phyloP scores from a whole-genome alignment of 257 asterid species.

The Cordia subcordata region DNA sequence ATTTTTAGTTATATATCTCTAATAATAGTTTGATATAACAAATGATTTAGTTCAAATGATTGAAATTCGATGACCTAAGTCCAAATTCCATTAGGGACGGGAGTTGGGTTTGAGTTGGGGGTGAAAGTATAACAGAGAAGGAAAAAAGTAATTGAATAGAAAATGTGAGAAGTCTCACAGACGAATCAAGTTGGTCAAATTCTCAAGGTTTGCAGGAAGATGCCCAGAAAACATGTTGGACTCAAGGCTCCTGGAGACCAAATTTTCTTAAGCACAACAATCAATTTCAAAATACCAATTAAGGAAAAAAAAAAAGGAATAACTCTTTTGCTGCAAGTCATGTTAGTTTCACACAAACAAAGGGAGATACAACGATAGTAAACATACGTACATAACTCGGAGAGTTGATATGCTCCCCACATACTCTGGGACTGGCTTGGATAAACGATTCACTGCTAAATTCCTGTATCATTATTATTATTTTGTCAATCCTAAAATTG shows the following conservation, averaged over 20 bases:
- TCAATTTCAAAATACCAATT: not conserved
- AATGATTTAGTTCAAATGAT: not conserved
- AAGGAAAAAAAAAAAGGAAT: too few relatives aligned
- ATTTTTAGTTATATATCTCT: too few relatives aligned
- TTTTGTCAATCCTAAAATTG: not conserved
- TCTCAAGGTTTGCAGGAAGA: conserved; percentile 9
- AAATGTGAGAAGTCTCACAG: conserved; percentile 12
- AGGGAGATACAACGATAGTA: too few relatives aligned
- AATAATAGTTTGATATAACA: not conserved
- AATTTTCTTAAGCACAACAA: not conserved
- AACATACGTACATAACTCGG: conserved; percentile 34
- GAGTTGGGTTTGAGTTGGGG: too few relatives aligned
- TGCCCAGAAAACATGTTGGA: conserved; percentile 10
- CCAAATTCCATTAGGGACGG: too few relatives aligned
- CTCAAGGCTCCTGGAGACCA: conserved; percentile 8
- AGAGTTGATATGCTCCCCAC: conserved; percentile 52
- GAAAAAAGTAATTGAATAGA: not conserved
- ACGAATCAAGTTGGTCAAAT: not conserved
- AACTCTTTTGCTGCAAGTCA: too few relatives aligned
- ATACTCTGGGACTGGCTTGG: conserved; percentile 55
- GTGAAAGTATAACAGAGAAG: not conserved
- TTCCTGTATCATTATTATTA: conserved; percentile 23
- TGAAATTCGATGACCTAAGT: too few relatives aligned
- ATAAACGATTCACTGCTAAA: conserved; percentile 42
- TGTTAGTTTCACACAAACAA: not conserved